Evolutionary conservation across 2,329 filamentous ascomycete species (phyloP).

Genomic region (Pestalotiopsis sp.): DNA sequence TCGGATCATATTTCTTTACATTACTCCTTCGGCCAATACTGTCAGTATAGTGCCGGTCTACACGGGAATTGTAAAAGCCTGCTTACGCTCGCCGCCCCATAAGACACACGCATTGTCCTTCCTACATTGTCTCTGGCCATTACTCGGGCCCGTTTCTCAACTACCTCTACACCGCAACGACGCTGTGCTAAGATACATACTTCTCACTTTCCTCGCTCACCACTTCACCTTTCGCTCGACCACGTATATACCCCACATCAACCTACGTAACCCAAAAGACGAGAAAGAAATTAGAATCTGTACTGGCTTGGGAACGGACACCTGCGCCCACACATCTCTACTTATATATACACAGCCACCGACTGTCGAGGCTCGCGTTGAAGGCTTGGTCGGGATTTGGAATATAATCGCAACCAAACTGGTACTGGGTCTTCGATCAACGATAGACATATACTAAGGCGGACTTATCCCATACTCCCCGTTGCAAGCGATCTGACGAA

Average conservation of each 20-base stretch:
- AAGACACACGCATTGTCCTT: slow-evolving; percentile 8
- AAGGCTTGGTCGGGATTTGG: neutral
- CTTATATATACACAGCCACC: neutral
- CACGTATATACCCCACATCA: neutral
- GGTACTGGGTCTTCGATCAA: neutral
- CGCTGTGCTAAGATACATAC: neutral
- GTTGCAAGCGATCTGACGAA: neutral
- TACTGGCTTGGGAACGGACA: neutral
- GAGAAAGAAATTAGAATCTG: neutral
- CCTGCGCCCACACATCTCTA: neutral
- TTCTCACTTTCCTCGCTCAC: neutral
- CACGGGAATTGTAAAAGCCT: slow-evolving; percentile 10
- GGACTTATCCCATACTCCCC: neutral
- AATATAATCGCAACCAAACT: neutral
- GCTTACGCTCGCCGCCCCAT: slow-evolving; percentile 10
- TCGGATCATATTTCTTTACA: slow-evolving; percentile 14
- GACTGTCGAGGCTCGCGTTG: neutral
- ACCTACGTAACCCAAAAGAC: neutral
- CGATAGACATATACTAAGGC: neutral
- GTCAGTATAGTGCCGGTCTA: slow-evolving; percentile 13
- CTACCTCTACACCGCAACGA: neutral
- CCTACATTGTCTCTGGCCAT: neutral
- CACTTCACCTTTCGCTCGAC: neutral
- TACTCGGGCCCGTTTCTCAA: neutral
- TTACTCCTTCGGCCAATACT: slow-evolving; percentile 7